These are phyloP conservation scores for Colletotrichum sojae DNA, from an alignment of 2,329 filamentous ascomycete genomes.

Conservation along the genomic window DNA sequence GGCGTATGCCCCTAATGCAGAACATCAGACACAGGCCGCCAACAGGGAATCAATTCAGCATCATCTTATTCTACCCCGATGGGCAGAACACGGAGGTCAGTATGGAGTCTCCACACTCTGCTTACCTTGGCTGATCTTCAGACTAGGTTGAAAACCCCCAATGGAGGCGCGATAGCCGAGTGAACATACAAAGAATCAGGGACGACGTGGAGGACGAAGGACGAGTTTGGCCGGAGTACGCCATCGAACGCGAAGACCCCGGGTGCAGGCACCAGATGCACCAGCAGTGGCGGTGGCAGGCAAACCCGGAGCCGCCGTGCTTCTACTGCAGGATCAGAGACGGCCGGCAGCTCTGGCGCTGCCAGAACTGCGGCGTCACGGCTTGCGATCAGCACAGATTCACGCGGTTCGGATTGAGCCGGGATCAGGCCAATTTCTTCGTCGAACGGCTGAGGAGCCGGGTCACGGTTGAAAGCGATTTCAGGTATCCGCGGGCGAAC, in stretches of 20 bases:
- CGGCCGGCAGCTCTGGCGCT: conserved; percentile 15
- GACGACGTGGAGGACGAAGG: conserved; percentile 8
- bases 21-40: neutral
- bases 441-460: neutral
- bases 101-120: neutral
- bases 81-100: conserved; percentile 20
- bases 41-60: conserved; percentile 17
- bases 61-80: conserved; percentile 29
- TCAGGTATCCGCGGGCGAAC: conserved; percentile 15
- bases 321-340: conserved; percentile 19
- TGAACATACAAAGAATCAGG: conserved; percentile 11
- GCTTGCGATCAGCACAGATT: conserved; percentile 15
- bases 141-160: neutral
- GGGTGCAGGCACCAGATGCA: neutral
- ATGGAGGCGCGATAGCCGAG: conserved; percentile 18
- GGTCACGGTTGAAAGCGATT: conserved; percentile 3
- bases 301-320: neutral
- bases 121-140: neutral
- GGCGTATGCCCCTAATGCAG: neutral
- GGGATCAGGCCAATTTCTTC: neutral
- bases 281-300: neutral
- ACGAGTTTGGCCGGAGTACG: conserved; percentile 17
- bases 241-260: conserved; percentile 11
- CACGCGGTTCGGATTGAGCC: conserved; percentile 14
- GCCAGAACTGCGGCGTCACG: conserved; percentile 10